These are phyloP conservation scores for Dendrobium chrysotoxum DNA, from an alignment of 106 monocot genomes.

Conservation along the genomic window DNA sequence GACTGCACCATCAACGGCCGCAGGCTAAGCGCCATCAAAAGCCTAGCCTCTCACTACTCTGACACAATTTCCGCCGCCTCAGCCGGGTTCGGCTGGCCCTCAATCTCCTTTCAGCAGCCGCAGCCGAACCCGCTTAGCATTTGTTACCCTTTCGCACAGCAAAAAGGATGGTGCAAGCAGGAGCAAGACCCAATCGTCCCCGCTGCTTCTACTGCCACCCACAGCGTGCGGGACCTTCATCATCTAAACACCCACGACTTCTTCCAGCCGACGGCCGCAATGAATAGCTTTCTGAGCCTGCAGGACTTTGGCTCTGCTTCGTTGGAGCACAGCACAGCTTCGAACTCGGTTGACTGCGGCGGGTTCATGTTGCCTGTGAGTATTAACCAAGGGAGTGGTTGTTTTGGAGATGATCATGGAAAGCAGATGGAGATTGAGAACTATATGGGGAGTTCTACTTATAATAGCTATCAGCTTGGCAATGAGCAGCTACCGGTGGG, in stretches of 20 bases:
- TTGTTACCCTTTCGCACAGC: constrained; percentile 17
- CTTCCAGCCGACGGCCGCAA: constrained; percentile 33
- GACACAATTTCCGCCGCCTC: constrained; percentile 22
- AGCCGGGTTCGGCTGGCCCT: constrained; percentile 49
- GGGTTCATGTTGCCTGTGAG: constrained; percentile 38
- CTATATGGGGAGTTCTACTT: constrained; percentile 23
- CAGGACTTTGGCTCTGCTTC: constrained; percentile 20
- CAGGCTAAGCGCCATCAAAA: constrained; percentile 11
- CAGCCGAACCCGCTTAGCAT: constrained; percentile 23
- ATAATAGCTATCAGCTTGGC: constrained; percentile 12
- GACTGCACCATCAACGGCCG: constrained; percentile 25
- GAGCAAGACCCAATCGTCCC: constrained; percentile 40
- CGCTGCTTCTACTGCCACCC: constrained; percentile 19
- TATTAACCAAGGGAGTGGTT: constrained; percentile 15
- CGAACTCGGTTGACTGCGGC: constrained; percentile 28
- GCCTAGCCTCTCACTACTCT: constrained; percentile 30
- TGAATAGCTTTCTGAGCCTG: constrained; percentile 32
- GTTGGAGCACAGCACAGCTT: constrained; percentile 67
- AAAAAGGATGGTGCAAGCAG: constrained; percentile 60
- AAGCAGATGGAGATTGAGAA: constrained; percentile 33
- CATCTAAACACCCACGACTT: constrained; percentile 57
- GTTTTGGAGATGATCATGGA: constrained; percentile 28
- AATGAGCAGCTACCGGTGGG: constrained; percentile 25
- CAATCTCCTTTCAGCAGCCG: constrained; percentile 41
- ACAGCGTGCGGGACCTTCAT: constrained; percentile 53